phyloP scores from a whole-genome alignment of 1,284 basidiomycete genomes.

The Exobasidium cylindrosporum region DNA sequence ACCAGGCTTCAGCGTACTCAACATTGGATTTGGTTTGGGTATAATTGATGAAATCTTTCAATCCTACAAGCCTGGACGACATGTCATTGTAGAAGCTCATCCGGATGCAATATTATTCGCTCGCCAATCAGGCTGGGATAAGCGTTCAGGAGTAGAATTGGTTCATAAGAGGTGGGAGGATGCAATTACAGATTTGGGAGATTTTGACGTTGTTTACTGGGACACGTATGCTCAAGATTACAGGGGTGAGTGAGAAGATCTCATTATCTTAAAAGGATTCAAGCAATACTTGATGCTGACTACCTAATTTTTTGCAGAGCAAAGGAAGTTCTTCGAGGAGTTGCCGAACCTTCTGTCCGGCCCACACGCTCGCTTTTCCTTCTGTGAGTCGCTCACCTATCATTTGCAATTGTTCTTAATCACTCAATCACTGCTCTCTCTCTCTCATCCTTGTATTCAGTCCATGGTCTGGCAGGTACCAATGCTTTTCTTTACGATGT shows the following conservation, averaged over 20 bases:
- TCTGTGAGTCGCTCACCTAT: slow-evolving; percentile 61
- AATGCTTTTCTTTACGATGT: slow-evolving; percentile 71
- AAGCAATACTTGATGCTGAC: slow-evolving; percentile 11
- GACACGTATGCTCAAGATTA: slow-evolving; percentile 93
- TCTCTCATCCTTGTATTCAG: too few species aligned
- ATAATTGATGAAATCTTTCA: slow-evolving; percentile 87
- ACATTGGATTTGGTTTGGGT: slow-evolving; percentile 90
- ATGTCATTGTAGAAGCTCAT: slow-evolving; percentile 94
- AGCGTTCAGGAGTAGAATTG: slow-evolving; percentile 40
- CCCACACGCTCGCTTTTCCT: slow-evolving; percentile 70
- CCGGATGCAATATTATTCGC: slow-evolving; percentile 81
- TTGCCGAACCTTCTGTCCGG: slow-evolving; percentile 76
- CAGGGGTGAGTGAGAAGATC: slow-evolving; percentile 2
- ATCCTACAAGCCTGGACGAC: slow-evolving; percentile 65
- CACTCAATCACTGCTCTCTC: background rate
- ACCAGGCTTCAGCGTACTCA: slow-evolving; percentile 69
- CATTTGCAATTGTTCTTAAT: background rate
- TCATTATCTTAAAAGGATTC: background rate
- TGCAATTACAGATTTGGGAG: slow-evolving; percentile 66
- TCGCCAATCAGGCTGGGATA: slow-evolving; percentile 58
- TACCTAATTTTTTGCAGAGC: slow-evolving; percentile 59
- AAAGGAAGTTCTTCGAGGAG: slow-evolving; percentile 77
- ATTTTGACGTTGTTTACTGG: slow-evolving; percentile 86
- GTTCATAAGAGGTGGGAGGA: slow-evolving; percentile 56
- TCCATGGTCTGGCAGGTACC: slow-evolving; percentile 93